Conservation (phyloP, 495 filamentous ascomycete genomes). For the Chaetomidium leptoderma region DNA sequence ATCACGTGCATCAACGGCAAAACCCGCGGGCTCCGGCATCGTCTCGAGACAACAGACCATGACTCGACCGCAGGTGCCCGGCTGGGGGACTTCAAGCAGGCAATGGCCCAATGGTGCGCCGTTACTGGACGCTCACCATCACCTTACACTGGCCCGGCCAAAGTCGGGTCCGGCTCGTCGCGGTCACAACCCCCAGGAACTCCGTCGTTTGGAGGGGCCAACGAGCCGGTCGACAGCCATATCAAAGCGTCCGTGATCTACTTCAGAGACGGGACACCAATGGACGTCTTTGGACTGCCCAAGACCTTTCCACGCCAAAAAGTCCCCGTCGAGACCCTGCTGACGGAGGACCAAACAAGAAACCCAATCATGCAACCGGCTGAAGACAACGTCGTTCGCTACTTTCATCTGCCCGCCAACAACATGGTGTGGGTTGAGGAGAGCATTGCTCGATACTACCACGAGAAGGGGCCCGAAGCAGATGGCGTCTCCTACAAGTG, state of each 20-base stretch:
- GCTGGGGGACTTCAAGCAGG: conserved; percentile 21
- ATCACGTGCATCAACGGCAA: conserved; percentile 22
- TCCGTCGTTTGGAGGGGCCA: neutral
- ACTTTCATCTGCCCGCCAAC: conserved; percentile 38
- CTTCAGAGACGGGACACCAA: conserved; percentile 22
- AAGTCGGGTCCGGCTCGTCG: neutral
- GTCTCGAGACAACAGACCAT: conserved; percentile 22
- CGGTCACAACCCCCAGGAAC: neutral
- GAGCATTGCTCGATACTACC: conserved; percentile 30
- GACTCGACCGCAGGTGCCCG: conserved; percentile 19
- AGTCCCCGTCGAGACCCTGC: conserved; percentile 23
- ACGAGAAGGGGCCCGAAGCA: conserved; percentile 24
- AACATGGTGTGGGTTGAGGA: conserved; percentile 37
- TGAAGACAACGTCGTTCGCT: conserved; percentile 25
- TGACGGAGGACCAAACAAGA: conserved; percentile 20
- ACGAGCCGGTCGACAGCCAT: conserved; percentile 19
- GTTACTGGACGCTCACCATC: conserved; percentile 12
- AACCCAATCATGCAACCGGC: conserved; percentile 30
- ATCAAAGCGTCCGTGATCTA: conserved; percentile 28
- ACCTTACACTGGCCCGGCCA: neutral
- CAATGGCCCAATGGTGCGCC: conserved; percentile 19
- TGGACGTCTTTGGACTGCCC: conserved; percentile 16
- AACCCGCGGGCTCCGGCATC: conserved; percentile 16
- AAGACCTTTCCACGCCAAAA: conserved; percentile 28
- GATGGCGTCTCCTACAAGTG: conserved; percentile 16